Evolutionary conservation across 2,329 filamentous ascomycete species (phyloP).

Genomic region (Byssochlamys sp.): DNA sequence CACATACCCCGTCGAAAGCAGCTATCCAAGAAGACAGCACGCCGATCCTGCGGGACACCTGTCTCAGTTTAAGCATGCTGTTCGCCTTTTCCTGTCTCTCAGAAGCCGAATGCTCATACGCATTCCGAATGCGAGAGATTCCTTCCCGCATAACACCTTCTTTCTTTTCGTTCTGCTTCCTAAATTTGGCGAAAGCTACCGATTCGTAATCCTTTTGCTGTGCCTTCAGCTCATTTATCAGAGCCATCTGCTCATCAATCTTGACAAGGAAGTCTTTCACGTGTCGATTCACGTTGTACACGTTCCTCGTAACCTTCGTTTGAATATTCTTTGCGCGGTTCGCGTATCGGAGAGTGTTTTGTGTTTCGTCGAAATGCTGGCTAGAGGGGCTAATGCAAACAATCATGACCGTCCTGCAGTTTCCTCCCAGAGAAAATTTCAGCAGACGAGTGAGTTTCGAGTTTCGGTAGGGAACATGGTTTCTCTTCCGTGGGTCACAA

Average conservation of each 20-base stretch:
- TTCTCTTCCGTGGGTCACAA: constrained; percentile 81
- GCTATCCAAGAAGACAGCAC: constrained; percentile 87
- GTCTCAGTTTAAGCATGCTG: constrained; percentile 71
- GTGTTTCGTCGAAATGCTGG: constrained; percentile 92
- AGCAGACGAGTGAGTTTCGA: constrained; percentile 90
- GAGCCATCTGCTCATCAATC: constrained; percentile 94
- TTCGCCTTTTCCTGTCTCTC: constrained; percentile 71
- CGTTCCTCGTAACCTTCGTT: constrained; percentile 97
- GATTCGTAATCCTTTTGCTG: constrained; percentile 84
- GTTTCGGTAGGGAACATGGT: constrained; percentile 94
- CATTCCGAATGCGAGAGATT: constrained; percentile 64
- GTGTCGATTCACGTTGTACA: constrained; percentile 97
- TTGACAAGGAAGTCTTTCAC: constrained; percentile 99
- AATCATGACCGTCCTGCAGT: constrained; percentile 99
- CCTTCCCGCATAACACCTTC: constrained; percentile 68
- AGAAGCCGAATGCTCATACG: constrained; percentile 68
- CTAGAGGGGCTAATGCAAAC: constrained; percentile 96
- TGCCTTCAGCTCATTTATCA: constrained; percentile 90
- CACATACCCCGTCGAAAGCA: constrained; percentile 76
- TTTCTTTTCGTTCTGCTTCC: constrained; percentile 79
- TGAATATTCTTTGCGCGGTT: constrained; percentile 99
- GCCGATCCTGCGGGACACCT: constrained; percentile 73
- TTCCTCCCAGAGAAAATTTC: constrained; percentile 93
- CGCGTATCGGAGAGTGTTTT: constrained; percentile 93
- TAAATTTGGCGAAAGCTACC: constrained; percentile 75